Base-by-base conservation (phyloP, 768 basidiomycete genomes). In the Lactifluus rugatus region DNA sequence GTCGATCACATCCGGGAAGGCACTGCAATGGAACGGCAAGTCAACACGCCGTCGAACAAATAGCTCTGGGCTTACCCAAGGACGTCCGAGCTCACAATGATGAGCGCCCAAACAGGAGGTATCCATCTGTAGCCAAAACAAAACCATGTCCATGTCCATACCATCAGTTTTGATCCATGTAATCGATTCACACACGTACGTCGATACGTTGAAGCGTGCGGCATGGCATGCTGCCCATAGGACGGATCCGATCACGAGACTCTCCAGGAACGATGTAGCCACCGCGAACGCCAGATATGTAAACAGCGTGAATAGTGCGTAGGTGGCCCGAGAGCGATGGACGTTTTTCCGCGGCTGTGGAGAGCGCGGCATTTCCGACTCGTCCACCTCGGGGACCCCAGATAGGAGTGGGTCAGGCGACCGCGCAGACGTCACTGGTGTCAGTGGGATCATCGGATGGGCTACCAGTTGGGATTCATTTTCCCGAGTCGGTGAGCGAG, bases 71-170 rank as follows among this genome's bases (percentile, higher is more conserved):
- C 46, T 36, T 46, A 64, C 63, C 61, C 57, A 32, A 64, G 54
- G 26, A 62, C 47, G n/a, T 52, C 54, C 8, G 57, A 44, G 26
- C 42, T 32, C 6, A 57, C 58, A 44, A 62, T 56, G n/a, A 64
- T 57, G 39, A 64, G 61, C 42, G 63, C 63, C 63, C 63, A 64
- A 7, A 64, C 41, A 16, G 54, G 51, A 19, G 63, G 63, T 21
- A 64, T 21, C 54, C 57, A 62, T n/a, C 63, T 64, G 23, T 28
- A 9, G 4, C 23, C 37, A 19, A 11, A 39, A 23, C 25, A 28
- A 52, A 13, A 36, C 19, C 37, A 48, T 3, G 25, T 9, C n/a
- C 17, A n/a, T n/a, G n/a, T n/a, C n/a, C n/a, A 28, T 2, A 14
- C 11, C 48, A 26, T 50, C 32, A 49, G 23, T 21, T 34, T 32